Evolutionary conservation across 1,284 basidiomycete genomes (phyloP).

Genomic region (Entoloma clypeatum): DNA sequence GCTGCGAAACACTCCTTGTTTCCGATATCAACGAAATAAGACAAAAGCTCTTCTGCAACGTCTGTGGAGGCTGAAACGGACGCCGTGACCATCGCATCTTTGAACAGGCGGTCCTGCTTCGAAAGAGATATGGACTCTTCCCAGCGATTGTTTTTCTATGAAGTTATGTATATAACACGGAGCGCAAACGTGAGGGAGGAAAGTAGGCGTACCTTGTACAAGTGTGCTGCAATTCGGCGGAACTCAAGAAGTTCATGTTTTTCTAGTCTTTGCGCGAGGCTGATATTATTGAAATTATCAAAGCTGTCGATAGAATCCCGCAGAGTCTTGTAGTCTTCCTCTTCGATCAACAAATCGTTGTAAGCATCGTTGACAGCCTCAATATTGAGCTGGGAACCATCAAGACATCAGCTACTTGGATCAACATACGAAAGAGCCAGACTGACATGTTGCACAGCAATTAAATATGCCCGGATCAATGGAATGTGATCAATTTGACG

Average conservation of each 20-base stretch:
- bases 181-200: constrained; percentile 4
- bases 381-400: constrained; percentile 71
- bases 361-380: constrained; percentile 98
- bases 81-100: constrained; percentile 94
- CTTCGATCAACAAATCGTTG: constrained; percentile 95
- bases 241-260: constrained; percentile 94
- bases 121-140: constrained; percentile 93
- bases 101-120: constrained; percentile 95
- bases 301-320: constrained; percentile 96
- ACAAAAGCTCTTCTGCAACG: constrained; percentile 90
- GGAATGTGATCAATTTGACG: constrained; percentile 94
- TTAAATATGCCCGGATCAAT: constrained; percentile 92
- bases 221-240: constrained; percentile 88
- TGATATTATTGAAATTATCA: constrained; percentile 95
- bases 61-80: constrained; percentile 77
- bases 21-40: constrained; percentile 95
- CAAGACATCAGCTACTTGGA: constrained; percentile 12
- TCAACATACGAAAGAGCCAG: neutral
- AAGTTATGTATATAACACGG: constrained; percentile 1
- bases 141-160: constrained; percentile 93
- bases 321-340: constrained; percentile 97
- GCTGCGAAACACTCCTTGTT: constrained; percentile 98
- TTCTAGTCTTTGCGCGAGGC: constrained; percentile 84
- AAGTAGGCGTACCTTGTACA: constrained; percentile 73
- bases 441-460: constrained; percentile 89